Percentiles rank a stretch among this genome's conserved stretches.
Conservation (phyloP, 2,329 filamentous ascomycete genomes). For the Metarhizium album region DNA sequence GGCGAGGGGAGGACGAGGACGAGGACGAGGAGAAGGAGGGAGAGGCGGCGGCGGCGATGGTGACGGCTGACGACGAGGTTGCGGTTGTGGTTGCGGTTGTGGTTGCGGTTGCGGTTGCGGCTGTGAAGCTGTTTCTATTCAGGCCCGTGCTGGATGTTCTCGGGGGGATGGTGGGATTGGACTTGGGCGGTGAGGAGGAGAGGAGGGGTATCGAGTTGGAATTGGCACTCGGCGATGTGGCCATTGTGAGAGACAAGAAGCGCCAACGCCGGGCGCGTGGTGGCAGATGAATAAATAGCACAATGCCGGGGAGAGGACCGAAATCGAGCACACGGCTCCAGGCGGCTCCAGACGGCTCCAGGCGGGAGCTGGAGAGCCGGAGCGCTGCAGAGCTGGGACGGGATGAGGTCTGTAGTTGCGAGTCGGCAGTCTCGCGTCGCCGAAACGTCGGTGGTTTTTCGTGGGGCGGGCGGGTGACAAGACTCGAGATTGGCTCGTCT, state of each 20-base stretch:
- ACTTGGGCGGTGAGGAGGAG: conserved; percentile 39
- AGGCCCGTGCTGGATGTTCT: conserved; percentile 49
- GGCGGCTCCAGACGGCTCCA: neutral
- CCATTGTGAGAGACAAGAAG: conserved; percentile 12
- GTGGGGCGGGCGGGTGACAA: neutral
- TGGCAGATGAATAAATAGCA: no score
- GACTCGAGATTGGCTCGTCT: no score
- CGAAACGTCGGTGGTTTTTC: no score
- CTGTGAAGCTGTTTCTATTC: conserved; percentile 15
- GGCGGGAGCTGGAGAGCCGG: neutral
- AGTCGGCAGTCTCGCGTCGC: no score
- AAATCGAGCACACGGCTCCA: neutral
- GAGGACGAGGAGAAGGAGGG: no score
- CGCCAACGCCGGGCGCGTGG: neutral
- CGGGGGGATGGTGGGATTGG: conserved; percentile 53
- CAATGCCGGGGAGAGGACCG: no score
- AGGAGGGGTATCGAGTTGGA: conserved; percentile 1
- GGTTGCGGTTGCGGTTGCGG: neutral
- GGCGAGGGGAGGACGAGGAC: no score
- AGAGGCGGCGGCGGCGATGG: neutral
- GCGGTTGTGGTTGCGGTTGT: neutral
- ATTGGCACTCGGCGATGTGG: conserved; percentile 13
- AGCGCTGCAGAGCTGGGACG: neutral
- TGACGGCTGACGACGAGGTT: neutral
- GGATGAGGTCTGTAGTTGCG: no score